Evolutionary conservation across 805 yeast genomes (phyloP), one percentile per base, ranked within the genome.

Genomic region (Lipomyces starkeyi): DNA sequence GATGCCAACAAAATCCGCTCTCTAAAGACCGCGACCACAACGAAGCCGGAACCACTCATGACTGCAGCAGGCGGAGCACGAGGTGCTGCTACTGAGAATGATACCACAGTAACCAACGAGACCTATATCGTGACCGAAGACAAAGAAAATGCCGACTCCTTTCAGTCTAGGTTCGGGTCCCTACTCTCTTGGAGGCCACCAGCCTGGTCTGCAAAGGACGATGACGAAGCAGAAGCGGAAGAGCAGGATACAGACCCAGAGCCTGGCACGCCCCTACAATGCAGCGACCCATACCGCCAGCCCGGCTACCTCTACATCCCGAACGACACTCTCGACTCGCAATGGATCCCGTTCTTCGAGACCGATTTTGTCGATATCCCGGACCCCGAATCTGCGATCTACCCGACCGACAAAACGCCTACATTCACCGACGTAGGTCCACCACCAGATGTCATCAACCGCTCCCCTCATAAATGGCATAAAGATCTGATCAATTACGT

Each of bases 251-350:
- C 22, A 43, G 49, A 43, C 8, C 11, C 22, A 43, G 49, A 17
- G 14, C 49, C 25, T 14, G 54, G 22, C 35, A 25, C 37, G 17
- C 65, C 65, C 8, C 59, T 54, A 17, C 54, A 40, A 17, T 67
- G 70, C 61, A 32, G 37, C 37, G 71, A 68, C 56, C 70, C 71
- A 8, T 68, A 65, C 43, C 66, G 71, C 22, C 58, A 49, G 35
- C 70, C 71, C 14, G 71, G 71, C 2, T 68, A 59, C 34, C 64
- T 68, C 29, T 29, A 61, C 59, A 47, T 66, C n/a, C 59, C 66
- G 34, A n/a, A 32, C 14, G 25, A 60, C 61, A 20, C 1, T 7
- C 43, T 43, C 55, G 7, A 35, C 47, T 22, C n/a, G 20, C 59
- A 55, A 22, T 65, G 69, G 69, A 43, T 65, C 27, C 69, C 69